These are phyloP conservation scores for Backusella sp. DNA, from an alignment of 192 early-diverging fungal genomes.

Conservation along the genomic window DNA sequence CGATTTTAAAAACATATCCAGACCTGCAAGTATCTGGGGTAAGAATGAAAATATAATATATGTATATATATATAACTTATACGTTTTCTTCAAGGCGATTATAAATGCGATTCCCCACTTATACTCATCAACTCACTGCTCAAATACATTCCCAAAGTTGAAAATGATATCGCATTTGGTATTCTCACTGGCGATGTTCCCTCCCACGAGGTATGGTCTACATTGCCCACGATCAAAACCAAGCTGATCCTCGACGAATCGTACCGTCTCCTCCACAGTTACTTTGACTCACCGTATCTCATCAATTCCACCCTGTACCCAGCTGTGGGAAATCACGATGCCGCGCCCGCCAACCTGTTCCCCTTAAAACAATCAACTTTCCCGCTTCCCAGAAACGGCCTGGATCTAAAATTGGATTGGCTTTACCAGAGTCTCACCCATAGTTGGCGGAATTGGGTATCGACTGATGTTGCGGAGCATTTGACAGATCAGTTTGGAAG, in stretches of 20 bases:
- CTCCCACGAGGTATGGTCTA: slow-evolving; percentile 53
- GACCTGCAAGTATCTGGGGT: slow-evolving; percentile 36
- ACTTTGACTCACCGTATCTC: slow-evolving; percentile 31
- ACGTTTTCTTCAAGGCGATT: slow-evolving; percentile 35
- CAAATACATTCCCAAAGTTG: slow-evolving; percentile 41
- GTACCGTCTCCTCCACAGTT: slow-evolving; percentile 27
- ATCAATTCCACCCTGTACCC: slow-evolving; percentile 45
- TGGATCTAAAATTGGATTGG: slow-evolving; percentile 38
- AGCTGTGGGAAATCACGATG: slow-evolving; percentile 53
- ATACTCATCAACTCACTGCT: slow-evolving; percentile 43
- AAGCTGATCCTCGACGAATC: slow-evolving; percentile 37
- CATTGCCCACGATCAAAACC: slow-evolving; percentile 36
- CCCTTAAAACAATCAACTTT: slow-evolving; percentile 18
- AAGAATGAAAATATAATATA: slow-evolving; percentile 5
- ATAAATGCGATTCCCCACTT: slow-evolving; percentile 48
- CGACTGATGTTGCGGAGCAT: neutral
- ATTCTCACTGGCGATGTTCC: slow-evolving; percentile 56
- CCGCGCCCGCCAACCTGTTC: slow-evolving; percentile 46
- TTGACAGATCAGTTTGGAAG: slow-evolving; percentile 43
- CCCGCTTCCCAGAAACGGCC: neutral
- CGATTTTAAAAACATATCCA: slow-evolving; percentile 29
- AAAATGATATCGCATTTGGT: slow-evolving; percentile 38
- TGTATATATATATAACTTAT: neutral
- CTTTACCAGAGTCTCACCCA: slow-evolving; percentile 46
- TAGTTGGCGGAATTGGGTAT: slow-evolving; percentile 51